Conservation (phyloP, 306 rosid species). For the Nissolia schottii region DNA sequence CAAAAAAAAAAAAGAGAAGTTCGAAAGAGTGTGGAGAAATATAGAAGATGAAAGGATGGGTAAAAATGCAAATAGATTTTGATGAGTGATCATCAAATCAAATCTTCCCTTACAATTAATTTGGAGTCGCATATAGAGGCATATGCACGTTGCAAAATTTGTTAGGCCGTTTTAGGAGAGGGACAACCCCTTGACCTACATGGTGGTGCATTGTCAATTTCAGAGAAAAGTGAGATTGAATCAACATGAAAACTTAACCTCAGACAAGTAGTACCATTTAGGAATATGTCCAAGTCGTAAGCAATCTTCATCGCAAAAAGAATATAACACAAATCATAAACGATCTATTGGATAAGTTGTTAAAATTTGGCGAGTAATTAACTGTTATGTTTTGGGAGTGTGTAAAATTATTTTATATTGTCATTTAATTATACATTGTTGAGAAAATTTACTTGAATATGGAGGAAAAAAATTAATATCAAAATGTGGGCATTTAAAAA, state of each 20-base stretch:
- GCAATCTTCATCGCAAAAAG: not conserved
- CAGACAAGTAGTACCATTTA: not conserved
- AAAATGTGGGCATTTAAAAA: too few species aligned
- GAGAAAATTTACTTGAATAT: too few species aligned
- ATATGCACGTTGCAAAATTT: not conserved
- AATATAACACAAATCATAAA: not conserved
- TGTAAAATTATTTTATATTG: too few species aligned
- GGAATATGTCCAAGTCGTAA: not conserved
- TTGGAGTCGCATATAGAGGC: not conserved
- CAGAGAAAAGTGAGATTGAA: not conserved
- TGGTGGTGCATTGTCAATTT: not conserved
- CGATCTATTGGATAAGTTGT: not conserved
- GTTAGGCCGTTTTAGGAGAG: not conserved
- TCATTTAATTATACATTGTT: too few species aligned
- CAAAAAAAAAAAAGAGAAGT: too few species aligned
- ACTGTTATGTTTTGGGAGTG: too few species aligned
- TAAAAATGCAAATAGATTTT: not conserved
- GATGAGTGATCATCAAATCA: not conserved
- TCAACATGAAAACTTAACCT: not conserved
- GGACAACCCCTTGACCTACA: not conserved
- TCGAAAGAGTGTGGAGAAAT: not conserved
- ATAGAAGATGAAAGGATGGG: not conserved
- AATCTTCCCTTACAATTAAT: not conserved
- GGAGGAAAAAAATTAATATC: too few species aligned
- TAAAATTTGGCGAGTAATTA: not conserved